Evolutionary conservation across 1,284 basidiomycete genomes (phyloP).

Genomic region (Irpex lacteus): DNA sequence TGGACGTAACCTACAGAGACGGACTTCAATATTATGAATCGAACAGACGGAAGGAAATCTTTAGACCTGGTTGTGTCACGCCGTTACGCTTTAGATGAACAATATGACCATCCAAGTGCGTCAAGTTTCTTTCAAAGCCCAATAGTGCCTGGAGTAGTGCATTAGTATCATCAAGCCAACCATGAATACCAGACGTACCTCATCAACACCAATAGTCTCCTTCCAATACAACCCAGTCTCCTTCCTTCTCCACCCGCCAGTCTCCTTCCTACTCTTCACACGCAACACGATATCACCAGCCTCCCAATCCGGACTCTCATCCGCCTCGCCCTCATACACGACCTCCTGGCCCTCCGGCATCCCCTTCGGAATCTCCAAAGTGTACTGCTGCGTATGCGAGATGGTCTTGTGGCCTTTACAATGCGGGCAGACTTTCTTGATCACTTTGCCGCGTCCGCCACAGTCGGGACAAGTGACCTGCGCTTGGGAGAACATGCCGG

Average conservation of each 20-base stretch:
- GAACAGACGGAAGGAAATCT: background rate
- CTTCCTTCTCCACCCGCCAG: slow-evolving; percentile 83
- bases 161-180: no score
- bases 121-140: slow-evolving; percentile 83
- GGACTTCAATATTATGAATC: background rate
- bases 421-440: slow-evolving; percentile 75
- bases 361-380: slow-evolving; percentile 80
- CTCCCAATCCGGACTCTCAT: slow-evolving; percentile 92
- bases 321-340: slow-evolving; percentile 89
- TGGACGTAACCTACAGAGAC: slow-evolving; percentile 67
- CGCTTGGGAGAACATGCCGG: slow-evolving; percentile 88
- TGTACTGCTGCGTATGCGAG: slow-evolving; percentile 79
- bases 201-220: slow-evolving; percentile 85
- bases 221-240: slow-evolving; percentile 88
- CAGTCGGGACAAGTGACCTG: slow-evolving; percentile 81
- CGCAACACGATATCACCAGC: slow-evolving; percentile 86
- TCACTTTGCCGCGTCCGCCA: slow-evolving; percentile 76
- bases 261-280: slow-evolving; percentile 71
- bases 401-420: slow-evolving; percentile 84
- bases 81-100: slow-evolving; percentile 69
- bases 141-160: slow-evolving; percentile 57
- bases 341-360: slow-evolving; percentile 91
- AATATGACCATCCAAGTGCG: slow-evolving; percentile 86
- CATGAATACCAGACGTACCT: slow-evolving; percentile 49
- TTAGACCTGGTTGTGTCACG: slow-evolving; percentile 86